These are phyloP conservation scores for Diaporthe caulivora DNA, from an alignment of 2,329 filamentous ascomycete species.

Conservation along the genomic window DNA sequence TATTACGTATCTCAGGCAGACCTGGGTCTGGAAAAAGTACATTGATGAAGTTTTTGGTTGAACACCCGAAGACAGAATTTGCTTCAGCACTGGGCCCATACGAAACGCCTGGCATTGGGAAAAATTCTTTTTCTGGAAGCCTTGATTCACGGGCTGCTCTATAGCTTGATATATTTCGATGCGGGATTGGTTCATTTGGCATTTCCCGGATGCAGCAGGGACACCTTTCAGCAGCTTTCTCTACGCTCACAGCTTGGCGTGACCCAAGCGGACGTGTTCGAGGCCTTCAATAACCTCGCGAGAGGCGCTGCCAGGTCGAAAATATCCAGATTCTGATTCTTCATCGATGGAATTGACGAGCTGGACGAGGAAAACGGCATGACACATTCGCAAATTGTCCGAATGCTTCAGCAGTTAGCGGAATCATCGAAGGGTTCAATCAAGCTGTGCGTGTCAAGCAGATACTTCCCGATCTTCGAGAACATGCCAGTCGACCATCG, in stretches of 20 bases:
- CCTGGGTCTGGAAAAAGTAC: background rate
- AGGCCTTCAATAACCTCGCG: background rate
- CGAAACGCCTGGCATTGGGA: background rate
- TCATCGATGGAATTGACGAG: background rate
- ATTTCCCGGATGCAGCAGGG: background rate
- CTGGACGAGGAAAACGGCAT: background rate
- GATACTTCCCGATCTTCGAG: background rate
- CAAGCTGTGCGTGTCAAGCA: background rate
- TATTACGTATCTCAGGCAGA: background rate
- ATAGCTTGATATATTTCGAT: background rate
- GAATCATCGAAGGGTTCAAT: background rate
- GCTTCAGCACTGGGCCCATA: background rate
- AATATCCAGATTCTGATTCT: background rate
- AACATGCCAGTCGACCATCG: background rate
- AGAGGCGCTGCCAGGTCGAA: accelerated
- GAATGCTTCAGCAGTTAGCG: background rate
- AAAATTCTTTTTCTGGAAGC: background rate
- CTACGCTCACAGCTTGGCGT: background rate
- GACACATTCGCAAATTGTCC: background rate
- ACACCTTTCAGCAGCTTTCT: background rate
- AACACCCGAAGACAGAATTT: background rate
- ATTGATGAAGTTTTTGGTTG: background rate
- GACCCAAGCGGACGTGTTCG: background rate
- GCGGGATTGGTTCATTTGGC: background rate
- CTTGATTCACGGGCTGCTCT: background rate